Evolutionary conservation across 345 rosid genomes (phyloP).

Genomic region (Xanthoceras sorbifolium): DNA sequence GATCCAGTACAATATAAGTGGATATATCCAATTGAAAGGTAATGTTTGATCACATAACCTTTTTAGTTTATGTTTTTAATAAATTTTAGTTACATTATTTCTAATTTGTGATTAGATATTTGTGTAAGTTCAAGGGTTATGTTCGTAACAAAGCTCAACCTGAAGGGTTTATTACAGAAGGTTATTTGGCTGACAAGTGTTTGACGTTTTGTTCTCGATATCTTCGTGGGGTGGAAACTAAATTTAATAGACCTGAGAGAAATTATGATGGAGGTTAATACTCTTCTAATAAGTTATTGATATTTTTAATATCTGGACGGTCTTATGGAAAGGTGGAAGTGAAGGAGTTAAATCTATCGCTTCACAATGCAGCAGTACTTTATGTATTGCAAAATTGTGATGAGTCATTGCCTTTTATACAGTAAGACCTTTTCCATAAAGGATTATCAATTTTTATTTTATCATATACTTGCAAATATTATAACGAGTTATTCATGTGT

Average conservation of each 20-base stretch:
- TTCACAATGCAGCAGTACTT: not conserved
- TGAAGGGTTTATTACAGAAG: constrained; percentile 9
- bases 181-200: constrained; percentile 4
- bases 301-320: not conserved
- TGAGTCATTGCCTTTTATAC: not conserved
- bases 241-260: not conserved
- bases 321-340: not conserved
- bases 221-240: constrained; percentile 7
- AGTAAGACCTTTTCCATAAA: not conserved
- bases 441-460: not conserved
- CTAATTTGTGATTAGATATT: not conserved
- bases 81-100: not conserved
- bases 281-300: not conserved
- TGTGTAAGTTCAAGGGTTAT: constrained; percentile 1
- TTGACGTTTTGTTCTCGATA: constrained; percentile 4
- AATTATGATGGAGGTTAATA: not conserved
- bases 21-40: not conserved
- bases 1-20: constrained; percentile 6
- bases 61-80: not conserved
- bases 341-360: not conserved
- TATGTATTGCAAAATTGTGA: constrained; percentile 4
- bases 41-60: not conserved
- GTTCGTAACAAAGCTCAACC: too few relatives aligned
- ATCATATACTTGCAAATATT: too few relatives aligned
- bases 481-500: not conserved